Percentiles rank a stretch among this genome's conserved stretches.
Evolutionary conservation across 805 yeast genomes (phyloP).

Genomic region (Grigorovia jiainica): DNA sequence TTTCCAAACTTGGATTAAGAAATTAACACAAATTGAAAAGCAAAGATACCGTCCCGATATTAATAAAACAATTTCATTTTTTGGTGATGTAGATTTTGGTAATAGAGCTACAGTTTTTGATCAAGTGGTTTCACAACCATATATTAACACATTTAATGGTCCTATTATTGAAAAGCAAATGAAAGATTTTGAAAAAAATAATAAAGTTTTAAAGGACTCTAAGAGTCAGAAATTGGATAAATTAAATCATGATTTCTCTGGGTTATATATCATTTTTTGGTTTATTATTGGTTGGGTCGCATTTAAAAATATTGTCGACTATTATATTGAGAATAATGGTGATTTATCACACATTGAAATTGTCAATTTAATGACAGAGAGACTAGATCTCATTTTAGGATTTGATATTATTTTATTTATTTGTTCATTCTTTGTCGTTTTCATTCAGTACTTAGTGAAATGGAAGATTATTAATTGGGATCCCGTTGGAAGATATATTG

Average conservation of each 20-base stretch:
- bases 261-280: constrained; percentile 80
- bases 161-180: constrained; percentile 23
- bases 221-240: not conserved
- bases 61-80: constrained; percentile 34
- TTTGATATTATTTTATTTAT: constrained; percentile 71
- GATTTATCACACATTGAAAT: constrained; percentile 39
- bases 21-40: constrained; percentile 7
- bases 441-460: constrained; percentile 47
- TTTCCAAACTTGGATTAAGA: constrained; percentile 7
- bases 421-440: constrained; percentile 48
- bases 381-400: constrained; percentile 53
- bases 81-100: constrained; percentile 43
- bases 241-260: constrained; percentile 40
- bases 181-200: constrained; percentile 9
- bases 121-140: constrained; percentile 25
- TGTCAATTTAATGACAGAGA: constrained; percentile 45
- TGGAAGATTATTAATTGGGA: constrained; percentile 49
- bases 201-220: constrained; percentile 1
- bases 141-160: constrained; percentile 24
- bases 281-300: constrained; percentile 48
- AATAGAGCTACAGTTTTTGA: constrained; percentile 44
- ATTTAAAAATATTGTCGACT: constrained; percentile 44
- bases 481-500: constrained; percentile 51
- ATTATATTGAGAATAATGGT: constrained; percentile 37
- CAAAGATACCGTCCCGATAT: constrained; percentile 4